Conservation (phyloP, 1,284 basidiomycete genomes). For the Irpex lacteus region DNA sequence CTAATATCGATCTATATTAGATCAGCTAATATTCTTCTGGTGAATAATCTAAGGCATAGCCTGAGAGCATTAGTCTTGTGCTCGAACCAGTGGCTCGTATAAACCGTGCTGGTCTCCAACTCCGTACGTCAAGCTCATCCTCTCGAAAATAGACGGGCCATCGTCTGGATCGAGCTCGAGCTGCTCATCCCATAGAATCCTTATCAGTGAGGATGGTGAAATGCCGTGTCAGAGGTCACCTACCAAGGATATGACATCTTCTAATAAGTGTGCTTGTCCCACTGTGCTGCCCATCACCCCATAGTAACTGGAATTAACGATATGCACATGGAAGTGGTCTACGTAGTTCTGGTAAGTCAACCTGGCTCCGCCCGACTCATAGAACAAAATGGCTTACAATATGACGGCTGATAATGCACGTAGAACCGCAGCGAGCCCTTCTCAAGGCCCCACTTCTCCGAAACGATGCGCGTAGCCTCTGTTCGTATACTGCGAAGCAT, state of each 20-base stretch:
- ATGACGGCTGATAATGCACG: slow-evolving; percentile 95
- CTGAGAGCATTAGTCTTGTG: slow-evolving; percentile 23
- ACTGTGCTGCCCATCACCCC: slow-evolving; percentile 72
- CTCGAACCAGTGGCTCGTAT: slow-evolving; percentile 44
- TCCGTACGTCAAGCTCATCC: slow-evolving; percentile 80
- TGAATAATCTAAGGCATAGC: background rate
- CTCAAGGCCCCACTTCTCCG: slow-evolving; percentile 61
- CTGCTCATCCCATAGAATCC: slow-evolving; percentile 31
- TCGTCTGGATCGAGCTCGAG: slow-evolving; percentile 54
- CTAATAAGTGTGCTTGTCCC: slow-evolving; percentile 91
- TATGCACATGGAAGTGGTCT: slow-evolving; percentile 97
- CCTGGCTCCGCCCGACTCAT: background rate
- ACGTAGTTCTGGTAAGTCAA: background rate
- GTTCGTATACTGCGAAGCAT: slow-evolving; percentile 68
- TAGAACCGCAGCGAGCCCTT: slow-evolving; percentile 72
- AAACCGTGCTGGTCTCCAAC: slow-evolving; percentile 80
- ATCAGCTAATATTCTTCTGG: too few species aligned
- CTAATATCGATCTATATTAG: too few species aligned
- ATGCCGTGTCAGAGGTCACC: slow-evolving; percentile 23
- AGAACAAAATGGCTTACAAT: slow-evolving; percentile 61
- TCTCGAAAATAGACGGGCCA: slow-evolving; percentile 53
- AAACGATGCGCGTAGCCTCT: slow-evolving; percentile 51
- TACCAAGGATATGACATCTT: slow-evolving; percentile 85
- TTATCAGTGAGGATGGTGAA: background rate
- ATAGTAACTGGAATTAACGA: slow-evolving; percentile 76